Percentiles rank a stretch among this genome's conserved stretches.
phyloP scores from a whole-genome alignment of 148 eudicot species.

The Rhododendron kiyosumense region DNA sequence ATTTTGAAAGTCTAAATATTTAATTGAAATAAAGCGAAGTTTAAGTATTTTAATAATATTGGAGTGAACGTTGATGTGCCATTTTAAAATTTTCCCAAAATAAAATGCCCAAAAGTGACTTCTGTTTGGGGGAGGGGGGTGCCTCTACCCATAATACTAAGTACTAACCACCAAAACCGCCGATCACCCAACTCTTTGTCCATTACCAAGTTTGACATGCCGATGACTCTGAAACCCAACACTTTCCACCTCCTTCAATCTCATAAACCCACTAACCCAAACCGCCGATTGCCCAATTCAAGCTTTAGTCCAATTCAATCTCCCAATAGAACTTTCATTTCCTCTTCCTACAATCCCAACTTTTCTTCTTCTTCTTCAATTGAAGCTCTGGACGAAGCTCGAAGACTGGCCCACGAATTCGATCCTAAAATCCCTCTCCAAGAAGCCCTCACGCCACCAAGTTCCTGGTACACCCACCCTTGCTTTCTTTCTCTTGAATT shows the following conservation, averaged over 20 bases:
- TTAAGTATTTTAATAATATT: too few species aligned
- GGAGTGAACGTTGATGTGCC: too few species aligned
- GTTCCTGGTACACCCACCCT: constrained; percentile 79
- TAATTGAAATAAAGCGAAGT: too few species aligned
- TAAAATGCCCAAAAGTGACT: too few species aligned
- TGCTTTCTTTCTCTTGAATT: constrained; percentile 62
- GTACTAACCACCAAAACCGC: not conserved
- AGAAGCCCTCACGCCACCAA: constrained; percentile 79
- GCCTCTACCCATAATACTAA: too few species aligned
- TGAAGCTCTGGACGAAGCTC: constrained; percentile 12
- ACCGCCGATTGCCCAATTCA: not conserved
- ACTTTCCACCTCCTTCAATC: not conserved
- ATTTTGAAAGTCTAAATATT: too few species aligned
- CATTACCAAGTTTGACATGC: not conserved
- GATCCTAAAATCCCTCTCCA: constrained; percentile 77
- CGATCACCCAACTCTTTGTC: not conserved
- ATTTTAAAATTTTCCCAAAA: too few species aligned
- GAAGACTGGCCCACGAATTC: constrained; percentile 43
- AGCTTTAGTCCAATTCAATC: not conserved
- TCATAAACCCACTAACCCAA: not conserved
- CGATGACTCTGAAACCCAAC: constrained; percentile 1
- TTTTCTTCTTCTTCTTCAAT: not conserved
- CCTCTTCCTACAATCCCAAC: constrained; percentile 4
- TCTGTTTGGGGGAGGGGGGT: too few species aligned
- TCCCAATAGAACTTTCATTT: not conserved